Evolutionary conservation across 495 filamentous ascomycete species (phyloP), one percentile per base, ranked within the genome.

Genomic region (Aspergillus sparsus): DNA sequence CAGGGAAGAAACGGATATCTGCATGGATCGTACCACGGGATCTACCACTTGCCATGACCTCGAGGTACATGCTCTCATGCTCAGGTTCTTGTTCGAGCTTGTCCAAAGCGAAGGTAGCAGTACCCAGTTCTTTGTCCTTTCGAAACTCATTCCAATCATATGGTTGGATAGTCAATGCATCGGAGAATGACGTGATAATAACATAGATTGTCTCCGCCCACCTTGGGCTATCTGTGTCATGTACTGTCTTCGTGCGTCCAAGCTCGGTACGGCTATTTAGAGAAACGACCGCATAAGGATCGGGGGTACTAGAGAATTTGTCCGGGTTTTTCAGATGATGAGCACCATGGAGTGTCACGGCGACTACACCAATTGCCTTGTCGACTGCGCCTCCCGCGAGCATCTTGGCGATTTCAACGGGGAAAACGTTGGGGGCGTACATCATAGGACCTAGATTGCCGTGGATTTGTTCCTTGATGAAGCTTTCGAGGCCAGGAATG

Each of bases 401-500:
- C 90, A 99, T 92, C 80, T 99, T 98, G 55, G 94, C 94, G 55
- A 99, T 90, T 68, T 99, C 95, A 63, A 99, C 91, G 16, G 94
- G 96, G 82, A 98, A 99, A 34, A 96, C 92, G 66, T 98, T 96
- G 7, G 94, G 94, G 49, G 85, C 88, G 66, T 98, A 98, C 88
- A 98, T 93, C 87, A 99, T 98, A 10, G 94, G 94, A 2, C 85
- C 85, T 37, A 98, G 77, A 64, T 92, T 97, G 62, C 83, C 85
- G 74, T 99, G 95, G 58, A 99, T 93, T 74, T 94, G 90, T 55
- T 98, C 95, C 74, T 90, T 87, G 67, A 99, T 98, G 75, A 98
- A 98, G 60, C 68, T 82, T 73, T 96, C 91, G 21, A 99, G 79
- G 53, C 93, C 93, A 31, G 95, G 94, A 61, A 99, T 93, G 77